Percentiles rank a stretch among this genome's conserved stretches.
Evolutionary conservation across 2,329 filamentous ascomycete species (phyloP).

Genomic region (Emmonsiellopsis sp.): DNA sequence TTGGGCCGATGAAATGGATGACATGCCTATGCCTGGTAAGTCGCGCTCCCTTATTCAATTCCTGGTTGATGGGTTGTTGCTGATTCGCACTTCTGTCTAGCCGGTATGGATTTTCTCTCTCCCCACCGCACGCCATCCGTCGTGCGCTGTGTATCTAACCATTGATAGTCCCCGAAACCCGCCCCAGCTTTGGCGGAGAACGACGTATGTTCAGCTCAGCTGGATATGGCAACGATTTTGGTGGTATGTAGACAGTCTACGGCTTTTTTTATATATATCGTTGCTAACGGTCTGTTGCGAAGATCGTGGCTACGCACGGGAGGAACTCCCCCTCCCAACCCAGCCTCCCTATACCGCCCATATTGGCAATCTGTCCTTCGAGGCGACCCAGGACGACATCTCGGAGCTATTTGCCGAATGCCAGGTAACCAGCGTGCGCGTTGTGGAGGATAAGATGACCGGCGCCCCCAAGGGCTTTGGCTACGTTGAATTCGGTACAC

Average conservation of each 20-base stretch:
- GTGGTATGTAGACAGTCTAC: slow-evolving; percentile 18
- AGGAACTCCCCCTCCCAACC: slow-evolving; percentile 75
- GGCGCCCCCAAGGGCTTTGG: slow-evolving; percentile 95
- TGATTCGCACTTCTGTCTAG: slow-evolving; percentile 10
- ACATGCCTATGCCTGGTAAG: slow-evolving; percentile 65
- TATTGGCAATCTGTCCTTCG: slow-evolving; percentile 92
- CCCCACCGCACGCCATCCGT: neutral
- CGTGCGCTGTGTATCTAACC: slow-evolving; percentile 1
- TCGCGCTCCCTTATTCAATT: slow-evolving; percentile 14
- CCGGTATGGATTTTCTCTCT: slow-evolving; percentile 4
- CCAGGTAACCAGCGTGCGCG: slow-evolving; percentile 79
- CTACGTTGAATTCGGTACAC: slow-evolving; percentile 83
- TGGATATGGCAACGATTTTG: slow-evolving; percentile 28
- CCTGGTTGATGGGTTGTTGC: slow-evolving; percentile 9
- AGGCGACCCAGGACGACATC: slow-evolving; percentile 75
- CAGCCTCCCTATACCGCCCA: slow-evolving; percentile 94
- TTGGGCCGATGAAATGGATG: slow-evolving; percentile 99
- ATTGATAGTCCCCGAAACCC: slow-evolving; percentile 27
- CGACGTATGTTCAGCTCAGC: slow-evolving; percentile 39
- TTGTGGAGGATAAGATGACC: slow-evolving; percentile 93
- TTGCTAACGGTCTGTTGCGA: slow-evolving; percentile 13
- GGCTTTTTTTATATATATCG: slow-evolving; percentile 1
- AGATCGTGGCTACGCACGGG: slow-evolving; percentile 38
- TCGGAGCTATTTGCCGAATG: slow-evolving; percentile 78
- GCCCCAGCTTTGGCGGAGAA: slow-evolving; percentile 40